Base-by-base conservation (phyloP, 2,329 filamentous ascomycete species). In the Byssochlamys sp. region DNA sequence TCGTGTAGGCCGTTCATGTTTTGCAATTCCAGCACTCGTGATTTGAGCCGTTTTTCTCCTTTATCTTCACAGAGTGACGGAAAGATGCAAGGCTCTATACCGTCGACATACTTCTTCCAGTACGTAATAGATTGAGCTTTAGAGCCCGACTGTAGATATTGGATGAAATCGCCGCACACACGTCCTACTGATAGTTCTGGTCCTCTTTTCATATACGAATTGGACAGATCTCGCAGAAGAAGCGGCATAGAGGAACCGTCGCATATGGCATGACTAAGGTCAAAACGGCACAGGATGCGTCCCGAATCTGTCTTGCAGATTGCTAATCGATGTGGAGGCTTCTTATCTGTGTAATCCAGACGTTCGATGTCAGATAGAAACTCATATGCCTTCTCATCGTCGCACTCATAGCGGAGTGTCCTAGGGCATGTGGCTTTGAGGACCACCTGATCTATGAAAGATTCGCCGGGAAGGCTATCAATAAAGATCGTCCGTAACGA, bases 51-150 rank as follows among this genome's bases (percentile, higher is more conserved):
- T 25, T 58, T 60, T 3, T 49, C 54, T 2, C 53, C 50, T 2
- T 58, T 54, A 2, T 9, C 48, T n/a, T 59, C 35, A 2, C 61
- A 63, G 6, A 72, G 55, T 0, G 62, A 53, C 3, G 77, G 78
- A 61, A 80, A 79, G 53, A 74, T 66, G 60, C 77, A 80, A 1
- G 78, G 74, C 62, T 80, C 76, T 25, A 75, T 58, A 9, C 74
- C 76, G 1, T 69, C 66, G 6, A 80, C 68, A 50, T 78, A 75
- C 0, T 66, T 61, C 56, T 73, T 78, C 78, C 78, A 80, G 61
- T 78, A 79, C 14, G 67, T 63, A 14, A 76, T 58, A 35, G 72
- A 73, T 2, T 61, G 64, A 25, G 69, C 65, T 4, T 66, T 65
- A 4, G 70, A 64, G 35, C 62, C 62, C 1, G 65, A 60, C 27